A percentile compares a stretch with the other conserved stretches of the same genome.
phyloP scores from a whole-genome alignment of 495 filamentous ascomycete genomes.

The Parathielavia hyrcaniae region DNA sequence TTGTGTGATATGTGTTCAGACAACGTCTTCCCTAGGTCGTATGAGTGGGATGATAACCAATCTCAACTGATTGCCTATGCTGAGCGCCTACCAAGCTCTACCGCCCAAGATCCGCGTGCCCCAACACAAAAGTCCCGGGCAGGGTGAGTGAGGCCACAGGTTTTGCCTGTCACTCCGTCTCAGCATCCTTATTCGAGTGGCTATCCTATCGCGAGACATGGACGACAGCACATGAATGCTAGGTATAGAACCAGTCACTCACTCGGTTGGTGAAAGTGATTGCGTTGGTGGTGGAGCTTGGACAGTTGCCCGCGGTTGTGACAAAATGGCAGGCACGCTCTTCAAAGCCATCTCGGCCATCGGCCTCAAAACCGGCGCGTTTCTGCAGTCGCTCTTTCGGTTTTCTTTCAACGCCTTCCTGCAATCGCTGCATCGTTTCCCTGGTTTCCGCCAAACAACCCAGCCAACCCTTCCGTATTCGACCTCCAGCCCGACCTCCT shows the following conservation, averaged over 20 bases:
- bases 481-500: constrained; percentile 1
- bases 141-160: too few relatives aligned
- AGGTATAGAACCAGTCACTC: too few relatives aligned
- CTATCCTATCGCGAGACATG: too few relatives aligned
- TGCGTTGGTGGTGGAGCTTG: neutral
- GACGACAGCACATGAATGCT: too few relatives aligned
- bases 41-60: neutral
- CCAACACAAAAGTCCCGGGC: too few relatives aligned
- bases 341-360: constrained; percentile 22
- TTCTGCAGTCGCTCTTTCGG: constrained; percentile 26
- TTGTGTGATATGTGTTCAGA: constrained; percentile 4
- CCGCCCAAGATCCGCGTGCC: too few relatives aligned
- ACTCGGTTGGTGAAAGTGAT: neutral
- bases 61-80: neutral
- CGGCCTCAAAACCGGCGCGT: constrained; percentile 24
- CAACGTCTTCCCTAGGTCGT: neutral
- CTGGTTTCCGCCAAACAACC: neutral
- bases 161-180: too few relatives aligned
- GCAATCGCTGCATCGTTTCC: constrained; percentile 17
- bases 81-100: neutral
- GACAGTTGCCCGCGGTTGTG: neutral
- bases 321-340: constrained; percentile 28
- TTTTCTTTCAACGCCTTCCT: constrained; percentile 23
- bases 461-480: constrained; percentile 13
- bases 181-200: too few relatives aligned